Conservation (phyloP, 2,329 filamentous ascomycete species). For the Acrocalymma vagum region DNA sequence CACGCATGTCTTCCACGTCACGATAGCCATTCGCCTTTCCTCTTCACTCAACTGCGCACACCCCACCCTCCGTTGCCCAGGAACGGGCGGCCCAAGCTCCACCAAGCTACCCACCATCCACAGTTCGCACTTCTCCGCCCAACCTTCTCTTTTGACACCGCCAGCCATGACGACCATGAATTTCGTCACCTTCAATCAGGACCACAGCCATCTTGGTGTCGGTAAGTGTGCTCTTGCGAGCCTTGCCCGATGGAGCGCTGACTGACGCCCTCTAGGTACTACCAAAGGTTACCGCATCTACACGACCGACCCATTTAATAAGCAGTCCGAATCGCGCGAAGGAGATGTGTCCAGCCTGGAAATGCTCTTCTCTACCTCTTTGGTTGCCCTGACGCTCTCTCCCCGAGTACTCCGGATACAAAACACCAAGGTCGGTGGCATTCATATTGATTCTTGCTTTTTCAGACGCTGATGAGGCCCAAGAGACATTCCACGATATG, state of each 20-base stretch:
- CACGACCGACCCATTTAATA: constrained; percentile 93
- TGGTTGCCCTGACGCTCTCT: constrained; percentile 92
- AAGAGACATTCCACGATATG: constrained; percentile 86
- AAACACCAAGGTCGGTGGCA: constrained; percentile 82
- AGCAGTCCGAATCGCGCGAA: constrained; percentile 93
- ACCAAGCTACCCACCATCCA: constrained; percentile 11
- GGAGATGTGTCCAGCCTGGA: constrained; percentile 96
- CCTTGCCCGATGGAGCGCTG: constrained; percentile 6
- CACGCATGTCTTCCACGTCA: constrained; percentile 21
- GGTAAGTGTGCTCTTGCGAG: constrained; percentile 63
- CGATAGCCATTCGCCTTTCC: no score
- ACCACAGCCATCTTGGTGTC: constrained; percentile 96
- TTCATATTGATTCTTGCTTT: background rate
- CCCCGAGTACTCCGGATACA: constrained; percentile 93
- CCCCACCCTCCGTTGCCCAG: constrained; percentile 3
- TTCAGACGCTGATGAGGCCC: constrained; percentile 12
- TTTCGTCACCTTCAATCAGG: constrained; percentile 99
- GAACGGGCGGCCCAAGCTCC: constrained; percentile 33
- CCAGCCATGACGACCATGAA: constrained; percentile 70
- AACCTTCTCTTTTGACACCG: constrained; percentile 5
- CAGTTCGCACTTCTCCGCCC: constrained; percentile 10
- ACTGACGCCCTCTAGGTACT: constrained; percentile 68
- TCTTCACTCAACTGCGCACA: no score
- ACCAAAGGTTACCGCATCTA: constrained; percentile 96
- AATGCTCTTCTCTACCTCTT: constrained; percentile 98